Percentiles rank a stretch among this genome's conserved stretches.
phyloP scores from a whole-genome alignment of 1,284 basidiomycete species.

The Peniophora sp. region DNA sequence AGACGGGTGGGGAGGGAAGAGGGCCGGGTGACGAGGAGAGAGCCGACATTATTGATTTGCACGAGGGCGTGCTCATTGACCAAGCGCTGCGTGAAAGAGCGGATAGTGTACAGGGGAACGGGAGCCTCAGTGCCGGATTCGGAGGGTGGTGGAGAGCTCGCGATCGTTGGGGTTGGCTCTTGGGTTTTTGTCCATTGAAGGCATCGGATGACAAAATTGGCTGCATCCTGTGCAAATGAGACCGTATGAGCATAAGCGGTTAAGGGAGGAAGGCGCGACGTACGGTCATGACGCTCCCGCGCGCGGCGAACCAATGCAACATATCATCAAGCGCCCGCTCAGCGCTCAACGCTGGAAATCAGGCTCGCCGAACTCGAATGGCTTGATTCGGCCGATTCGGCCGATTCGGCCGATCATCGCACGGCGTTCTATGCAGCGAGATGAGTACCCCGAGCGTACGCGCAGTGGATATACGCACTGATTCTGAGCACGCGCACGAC shows the following conservation, averaged over 20 bases:
- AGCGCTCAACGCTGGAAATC: conserved; percentile 68
- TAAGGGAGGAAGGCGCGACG: conserved; percentile 13
- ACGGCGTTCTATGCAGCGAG: conserved; percentile 42
- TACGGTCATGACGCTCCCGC: conserved; percentile 86
- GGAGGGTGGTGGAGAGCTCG: conserved; percentile 14
- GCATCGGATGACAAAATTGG: conserved; percentile 81
- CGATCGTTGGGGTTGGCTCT: conserved; percentile 18
- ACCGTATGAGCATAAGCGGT: background rate
- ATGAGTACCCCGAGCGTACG: too few species aligned
- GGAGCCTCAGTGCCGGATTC: conserved; percentile 20
- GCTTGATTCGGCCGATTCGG: conserved; percentile 86
- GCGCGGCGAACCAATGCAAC: conserved; percentile 90
- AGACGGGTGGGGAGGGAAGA: too few species aligned
- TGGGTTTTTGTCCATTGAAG: conserved; percentile 80
- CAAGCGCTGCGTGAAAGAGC: conserved; percentile 42
- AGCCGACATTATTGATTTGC: conserved; percentile 13
- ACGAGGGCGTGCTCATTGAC: conserved; percentile 35
- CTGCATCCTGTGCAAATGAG: conserved; percentile 60
- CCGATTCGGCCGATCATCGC: conserved; percentile 91
- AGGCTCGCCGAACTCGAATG: conserved; percentile 68
- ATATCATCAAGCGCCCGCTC: conserved; percentile 75
- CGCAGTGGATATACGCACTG: conserved; percentile 34
- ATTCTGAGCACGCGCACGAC: conserved; percentile 88
- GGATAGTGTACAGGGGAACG: conserved; percentile 29
- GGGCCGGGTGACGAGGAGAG: too few species aligned